phyloP scores from a whole-genome alignment of 176 grass and related monocot species.

The Neostapfia colusana region DNA sequence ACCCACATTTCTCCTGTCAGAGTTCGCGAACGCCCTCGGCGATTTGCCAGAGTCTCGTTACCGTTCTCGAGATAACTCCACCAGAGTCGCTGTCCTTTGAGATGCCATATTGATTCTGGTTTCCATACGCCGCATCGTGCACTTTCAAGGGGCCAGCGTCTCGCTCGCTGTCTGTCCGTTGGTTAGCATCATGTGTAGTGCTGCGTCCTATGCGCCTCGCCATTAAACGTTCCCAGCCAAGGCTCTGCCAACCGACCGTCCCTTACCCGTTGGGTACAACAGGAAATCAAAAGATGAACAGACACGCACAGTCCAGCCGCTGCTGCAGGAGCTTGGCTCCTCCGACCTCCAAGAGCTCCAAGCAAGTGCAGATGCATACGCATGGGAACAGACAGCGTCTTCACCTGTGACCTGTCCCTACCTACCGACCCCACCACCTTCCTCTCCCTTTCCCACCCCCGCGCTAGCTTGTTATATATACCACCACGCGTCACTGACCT shows the following conservation, averaged over 20 bases:
- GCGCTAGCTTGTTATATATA: conserved; percentile 40
- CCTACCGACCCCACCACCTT: conserved; percentile 38
- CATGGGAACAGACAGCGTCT: neutral
- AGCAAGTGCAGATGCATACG: neutral
- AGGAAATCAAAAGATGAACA: conserved; percentile 5
- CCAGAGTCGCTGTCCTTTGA: conserved; percentile 17
- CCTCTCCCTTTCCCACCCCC: conserved; percentile 26
- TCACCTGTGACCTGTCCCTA: conserved; percentile 32
- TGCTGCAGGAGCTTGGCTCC: conserved; percentile 7
- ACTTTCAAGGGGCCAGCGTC: neutral
- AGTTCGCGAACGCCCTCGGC: neutral
- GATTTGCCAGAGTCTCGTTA: neutral
- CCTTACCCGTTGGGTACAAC: conserved; percentile 10
- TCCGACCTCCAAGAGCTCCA: neutral
- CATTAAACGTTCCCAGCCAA: conserved; percentile 5
- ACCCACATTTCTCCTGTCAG: neutral
- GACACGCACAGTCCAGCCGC: neutral
- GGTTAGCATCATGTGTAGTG: neutral
- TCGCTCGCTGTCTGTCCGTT: conserved; percentile 3
- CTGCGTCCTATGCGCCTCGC: no score
- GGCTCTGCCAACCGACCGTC: neutral
- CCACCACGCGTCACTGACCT: conserved; percentile 21
- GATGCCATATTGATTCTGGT: neutral
- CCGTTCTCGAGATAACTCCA: conserved; percentile 18
- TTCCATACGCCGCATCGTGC: neutral